Conservation (phyloP, 2,329 filamentous ascomycete genomes). For the Stagonosporopsis rhizophila region DNA sequence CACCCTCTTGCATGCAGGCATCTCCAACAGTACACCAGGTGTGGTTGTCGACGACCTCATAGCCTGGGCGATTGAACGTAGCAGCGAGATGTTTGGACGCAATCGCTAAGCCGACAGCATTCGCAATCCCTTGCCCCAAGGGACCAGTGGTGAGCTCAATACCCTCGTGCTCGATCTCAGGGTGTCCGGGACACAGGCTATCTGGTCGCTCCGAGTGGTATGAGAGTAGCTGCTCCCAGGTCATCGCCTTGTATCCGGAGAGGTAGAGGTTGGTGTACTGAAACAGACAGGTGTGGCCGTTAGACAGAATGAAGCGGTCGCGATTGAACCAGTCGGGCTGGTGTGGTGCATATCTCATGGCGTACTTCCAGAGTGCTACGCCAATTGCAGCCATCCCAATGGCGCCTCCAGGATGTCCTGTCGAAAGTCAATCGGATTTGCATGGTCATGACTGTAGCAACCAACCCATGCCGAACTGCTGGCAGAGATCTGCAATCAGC, state of each 20-base stretch:
- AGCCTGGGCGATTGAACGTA: slow-evolving; percentile 58
- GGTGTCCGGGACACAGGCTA: slow-evolving; percentile 61
- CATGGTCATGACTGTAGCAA: slow-evolving; percentile 51
- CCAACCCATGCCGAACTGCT: slow-evolving; percentile 70
- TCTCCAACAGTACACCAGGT: slow-evolving; percentile 64
- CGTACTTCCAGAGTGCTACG: slow-evolving; percentile 67
- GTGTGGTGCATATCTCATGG: slow-evolving; percentile 66
- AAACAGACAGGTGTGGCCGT: slow-evolving; percentile 64
- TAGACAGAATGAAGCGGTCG: slow-evolving; percentile 68
- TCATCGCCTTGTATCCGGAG: slow-evolving; percentile 62
- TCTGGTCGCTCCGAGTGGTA: slow-evolving; percentile 59
- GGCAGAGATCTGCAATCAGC: slow-evolving; percentile 70
- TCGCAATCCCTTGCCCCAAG: slow-evolving; percentile 65
- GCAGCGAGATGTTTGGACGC: slow-evolving; percentile 63
- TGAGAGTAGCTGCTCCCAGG: slow-evolving; percentile 63
- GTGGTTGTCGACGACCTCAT: slow-evolving; percentile 57
- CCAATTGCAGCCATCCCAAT: slow-evolving; percentile 69
- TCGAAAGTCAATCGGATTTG: not conserved
- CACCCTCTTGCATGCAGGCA: slow-evolving; percentile 66
- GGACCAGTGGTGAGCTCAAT: slow-evolving; percentile 68
- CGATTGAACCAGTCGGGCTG: slow-evolving; percentile 66
- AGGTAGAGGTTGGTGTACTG: slow-evolving; percentile 63
- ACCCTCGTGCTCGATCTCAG: slow-evolving; percentile 64
- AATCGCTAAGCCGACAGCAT: slow-evolving; percentile 65
- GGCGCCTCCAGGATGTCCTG: slow-evolving; percentile 52